A percentile compares a stretch with the other conserved stretches of the same genome.
These are phyloP conservation scores for Ogataea minuta DNA, from an alignment of 805 yeast genomes.

Conservation along the genomic window DNA sequence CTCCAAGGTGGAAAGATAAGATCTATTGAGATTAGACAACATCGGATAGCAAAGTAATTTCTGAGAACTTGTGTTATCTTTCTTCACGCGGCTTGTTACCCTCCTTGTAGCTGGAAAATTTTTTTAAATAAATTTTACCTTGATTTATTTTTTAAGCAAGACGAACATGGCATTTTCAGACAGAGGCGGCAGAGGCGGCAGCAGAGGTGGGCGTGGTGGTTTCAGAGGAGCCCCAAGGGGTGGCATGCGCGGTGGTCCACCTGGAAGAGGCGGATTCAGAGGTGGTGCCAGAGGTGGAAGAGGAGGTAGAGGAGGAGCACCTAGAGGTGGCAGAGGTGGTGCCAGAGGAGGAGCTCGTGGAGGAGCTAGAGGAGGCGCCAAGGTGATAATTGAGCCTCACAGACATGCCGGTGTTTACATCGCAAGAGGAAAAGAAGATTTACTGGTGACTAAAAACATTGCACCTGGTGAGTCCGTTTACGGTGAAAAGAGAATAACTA, in stretches of 20 bases:
- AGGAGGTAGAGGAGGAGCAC: slow-evolving; percentile 57
- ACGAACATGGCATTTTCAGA: slow-evolving; percentile 53
- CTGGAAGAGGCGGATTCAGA: slow-evolving; percentile 45
- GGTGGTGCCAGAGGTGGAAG: slow-evolving; percentile 59
- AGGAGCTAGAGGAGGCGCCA: slow-evolving; percentile 89
- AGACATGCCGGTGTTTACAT: slow-evolving; percentile 98
- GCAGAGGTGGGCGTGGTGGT: slow-evolving; percentile 42
- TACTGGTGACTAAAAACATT: slow-evolving; percentile 91
- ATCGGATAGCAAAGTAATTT: slow-evolving; percentile 1
- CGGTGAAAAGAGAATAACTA: slow-evolving; percentile 94
- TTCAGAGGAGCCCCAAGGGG: slow-evolving; percentile 32
- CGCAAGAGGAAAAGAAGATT: slow-evolving; percentile 99
- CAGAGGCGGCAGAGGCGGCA: slow-evolving; percentile 51
- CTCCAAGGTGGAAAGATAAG: slow-evolving; percentile 39
- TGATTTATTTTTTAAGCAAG: slow-evolving; percentile 15
- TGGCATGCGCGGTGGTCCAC: slow-evolving; percentile 44
- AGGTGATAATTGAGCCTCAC: slow-evolving; percentile 97
- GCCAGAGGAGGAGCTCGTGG: slow-evolving; percentile 73
- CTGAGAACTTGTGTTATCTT: neutral
- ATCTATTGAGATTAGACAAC: slow-evolving; percentile 14
- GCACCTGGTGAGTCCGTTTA: slow-evolving; percentile 99
- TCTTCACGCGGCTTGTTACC: slow-evolving; percentile 5
- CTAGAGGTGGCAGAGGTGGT: slow-evolving; percentile 73
- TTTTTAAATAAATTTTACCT: slow-evolving; percentile 11
- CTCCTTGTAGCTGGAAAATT: slow-evolving; percentile 13